Base-by-base conservation (phyloP, 108 stramenopile species). In the Asterionellopsis glacialis region DNA sequence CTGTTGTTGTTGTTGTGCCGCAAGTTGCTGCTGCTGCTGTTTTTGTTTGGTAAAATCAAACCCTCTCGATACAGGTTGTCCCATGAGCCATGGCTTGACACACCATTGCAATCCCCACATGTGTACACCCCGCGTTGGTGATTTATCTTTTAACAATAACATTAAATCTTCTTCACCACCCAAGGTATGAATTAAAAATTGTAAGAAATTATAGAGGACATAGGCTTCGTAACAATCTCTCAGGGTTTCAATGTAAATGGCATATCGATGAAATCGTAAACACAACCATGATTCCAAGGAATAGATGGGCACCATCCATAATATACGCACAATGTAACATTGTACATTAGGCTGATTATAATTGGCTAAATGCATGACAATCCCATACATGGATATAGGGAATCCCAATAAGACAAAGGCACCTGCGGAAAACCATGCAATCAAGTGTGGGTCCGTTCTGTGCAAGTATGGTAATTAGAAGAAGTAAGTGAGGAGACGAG, bases 291-390 rank as follows among this genome's bases (percentile, higher is more conserved):
- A 83, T 68, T 91, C 91, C 41, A 97, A 78, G 16, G 81, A 73
- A 68, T 96, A 98, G 27, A 98, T 92, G 10, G 97, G 97, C 0
- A 95, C 94, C 91, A 95, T 95, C 88, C 89, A 95, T 13, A 95
- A 54, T 33, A 95, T 95, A 0, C 94, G 70, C 0, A 93, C 91
- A 50, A 95, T 80, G 57, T 93, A 93, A 15, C 69, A 69, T 73
- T 95, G 94, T 1, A 87, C 76, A 57, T 85, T 68, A 22, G 94
- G 94, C 65, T 91, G 87, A 58, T 91, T 90, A 70, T 93, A 95
- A 61, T 95, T 88, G n/a, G 82, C 80, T 53, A 95, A 60, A 69
- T 95, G 94, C 75, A 70, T 70, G 33, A 87, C 79, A 52, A 95
- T 93, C 10, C 90, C 88, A 33, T 76, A 82, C 60, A 96, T 85